Base-by-base conservation (phyloP, 352 stramenopile species). In the Globisporangium cederbergense region DNA sequence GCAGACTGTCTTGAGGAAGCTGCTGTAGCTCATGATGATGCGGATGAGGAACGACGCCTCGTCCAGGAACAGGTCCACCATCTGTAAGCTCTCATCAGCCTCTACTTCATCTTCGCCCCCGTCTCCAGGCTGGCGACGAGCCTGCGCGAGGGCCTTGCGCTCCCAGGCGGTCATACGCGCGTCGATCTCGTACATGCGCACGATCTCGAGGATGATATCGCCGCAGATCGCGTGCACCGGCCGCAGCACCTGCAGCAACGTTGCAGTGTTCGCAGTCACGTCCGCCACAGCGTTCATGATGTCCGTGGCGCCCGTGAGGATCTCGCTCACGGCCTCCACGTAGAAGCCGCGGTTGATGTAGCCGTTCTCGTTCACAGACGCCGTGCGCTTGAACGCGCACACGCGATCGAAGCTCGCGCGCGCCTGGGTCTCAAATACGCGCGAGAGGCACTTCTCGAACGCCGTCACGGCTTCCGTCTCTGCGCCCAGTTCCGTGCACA, bases 301-400 rank as follows among this genome's bases (percentile, higher is more conserved):
- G 59, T 91, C 84, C 0, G 83, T 91, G 18, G 83, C 74, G 20
- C 82, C 82, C 5, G 76, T 89, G 55, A 93, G 68, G 20, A 93
- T 69, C 71, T 90, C 81, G 53, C 76, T 82, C 59, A 93, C 69
- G 5, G 76, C 81, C 57, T 91, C 79, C 13, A 91, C 82, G 60
- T 93, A 93, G 58, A 91, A 89, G n/a, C 75, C 74, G 62, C 84
- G 84, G 57, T 93, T 84, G 60, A 93, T 92, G 73, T 95, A 95
- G 61, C 86, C 86, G 67, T 92, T 72, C 61, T 85, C 78, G 58
- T 93, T 95, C 3, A 86, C 81, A 22, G 74, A 72, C 6, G 86
- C 84, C 2, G 71, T 66, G 16, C 68, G 71, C 71, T 92, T 92
- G 61, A 71, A 77, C 30, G 61, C 58, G 40, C 58, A 63, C 13